Conservation (phyloP, 768 basidiomycete species). For the Lactarius vividus region DNA sequence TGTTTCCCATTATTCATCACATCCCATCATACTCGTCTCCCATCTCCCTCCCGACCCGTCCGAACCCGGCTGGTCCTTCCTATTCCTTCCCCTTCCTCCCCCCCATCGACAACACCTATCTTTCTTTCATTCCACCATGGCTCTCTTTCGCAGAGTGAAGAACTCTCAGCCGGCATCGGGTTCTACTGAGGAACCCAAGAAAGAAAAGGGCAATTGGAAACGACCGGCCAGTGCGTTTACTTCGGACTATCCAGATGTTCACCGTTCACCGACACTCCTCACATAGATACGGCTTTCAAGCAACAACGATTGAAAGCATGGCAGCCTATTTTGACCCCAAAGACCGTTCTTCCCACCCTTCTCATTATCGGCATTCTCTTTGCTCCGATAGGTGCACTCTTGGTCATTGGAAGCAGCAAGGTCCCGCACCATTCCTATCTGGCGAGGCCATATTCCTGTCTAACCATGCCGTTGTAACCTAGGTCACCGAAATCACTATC, state of each 20-base stretch:
- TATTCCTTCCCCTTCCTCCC: background rate
- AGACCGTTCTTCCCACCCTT: conserved; percentile 94
- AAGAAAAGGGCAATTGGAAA: conserved; percentile 84
- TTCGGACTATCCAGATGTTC: conserved; percentile 14
- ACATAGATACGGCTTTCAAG: conserved; percentile 93
- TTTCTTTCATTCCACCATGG: conserved; percentile 27
- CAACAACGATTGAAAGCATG: conserved; percentile 99
- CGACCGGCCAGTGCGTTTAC: conserved; percentile 72
- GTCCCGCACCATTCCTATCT: conserved; percentile 36
- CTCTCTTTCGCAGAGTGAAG: conserved; percentile 36
- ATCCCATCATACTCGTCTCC: background rate
- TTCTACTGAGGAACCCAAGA: conserved; percentile 46
- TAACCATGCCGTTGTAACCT: conserved; percentile 20
- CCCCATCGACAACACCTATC: background rate
- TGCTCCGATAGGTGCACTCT: conserved; percentile 91
- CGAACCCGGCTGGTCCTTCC: background rate
- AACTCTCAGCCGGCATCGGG: conserved; percentile 19
- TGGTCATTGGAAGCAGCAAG: conserved; percentile 84
- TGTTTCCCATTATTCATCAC: background rate
- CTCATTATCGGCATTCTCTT: conserved; percentile 95
- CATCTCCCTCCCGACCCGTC: conserved; percentile 8
- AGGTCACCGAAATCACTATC: conserved; percentile 91
- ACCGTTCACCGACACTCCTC: conserved; percentile 28
- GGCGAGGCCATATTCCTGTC: background rate
- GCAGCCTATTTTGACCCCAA: conserved; percentile 99